Evolutionary conservation across 2,329 filamentous ascomycete genomes (phyloP).

Genomic region (Harringtonia lauricola): DNA sequence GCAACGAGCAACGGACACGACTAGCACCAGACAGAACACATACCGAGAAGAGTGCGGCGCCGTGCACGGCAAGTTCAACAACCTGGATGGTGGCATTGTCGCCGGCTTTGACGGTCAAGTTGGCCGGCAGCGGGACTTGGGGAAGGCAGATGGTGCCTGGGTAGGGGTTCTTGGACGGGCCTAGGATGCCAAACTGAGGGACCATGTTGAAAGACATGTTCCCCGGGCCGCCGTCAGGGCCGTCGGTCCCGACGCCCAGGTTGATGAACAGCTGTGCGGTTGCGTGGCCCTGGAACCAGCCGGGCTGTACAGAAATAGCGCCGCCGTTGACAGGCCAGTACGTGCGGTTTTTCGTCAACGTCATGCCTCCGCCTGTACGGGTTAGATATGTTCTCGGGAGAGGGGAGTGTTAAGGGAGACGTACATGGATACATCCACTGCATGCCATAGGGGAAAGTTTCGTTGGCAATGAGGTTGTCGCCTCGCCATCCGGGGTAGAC

Average conservation of each 20-base stretch:
- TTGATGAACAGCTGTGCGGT: constrained; percentile 84
- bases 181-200: constrained; percentile 68
- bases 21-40: no score
- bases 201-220: constrained; percentile 87
- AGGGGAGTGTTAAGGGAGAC: no score
- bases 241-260: constrained; percentile 67
- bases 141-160: constrained; percentile 82
- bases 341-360: constrained; percentile 68
- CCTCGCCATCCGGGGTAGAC: constrained; percentile 81
- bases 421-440: constrained; percentile 93
- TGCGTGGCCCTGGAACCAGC: constrained; percentile 87
- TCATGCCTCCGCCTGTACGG: constrained; percentile 67
- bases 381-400: no score
- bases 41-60: constrained; percentile 73
- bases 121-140: constrained; percentile 72
- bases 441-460: constrained; percentile 77
- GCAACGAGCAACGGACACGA: no score
- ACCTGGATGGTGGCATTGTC: constrained; percentile 86
- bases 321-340: constrained; percentile 85
- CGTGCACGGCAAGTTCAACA: constrained; percentile 73
- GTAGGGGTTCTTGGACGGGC: constrained; percentile 74
- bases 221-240: constrained; percentile 50
- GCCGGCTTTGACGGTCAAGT: constrained; percentile 61
- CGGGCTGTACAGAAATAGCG: constrained; percentile 81
- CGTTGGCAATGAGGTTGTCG: constrained; percentile 72